Evolutionary conservation across 345 rosid genomes (phyloP), one percentile per base, ranked within the genome.

Genomic region (Pelargonium nanum): DNA sequence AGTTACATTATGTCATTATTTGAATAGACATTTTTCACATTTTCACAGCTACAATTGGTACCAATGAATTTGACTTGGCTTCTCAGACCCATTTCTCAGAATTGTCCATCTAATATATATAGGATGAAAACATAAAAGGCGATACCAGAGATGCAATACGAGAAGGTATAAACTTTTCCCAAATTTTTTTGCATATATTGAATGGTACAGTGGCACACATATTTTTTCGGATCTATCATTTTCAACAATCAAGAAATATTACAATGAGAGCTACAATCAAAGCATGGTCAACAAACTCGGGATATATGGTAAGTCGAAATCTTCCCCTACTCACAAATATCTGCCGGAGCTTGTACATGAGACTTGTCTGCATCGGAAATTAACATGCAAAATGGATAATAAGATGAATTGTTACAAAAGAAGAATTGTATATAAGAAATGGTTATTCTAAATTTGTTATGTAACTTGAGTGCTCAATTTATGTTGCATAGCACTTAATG

Each of bases 281-380:
- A 61, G 70, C 65, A 65, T 72, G 77, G 74, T 85, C 88, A 3
- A 67, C 26, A 4, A 71, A 65, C 58, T 80, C 82, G 0, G 96
- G 94, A 77, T 78, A 87, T 60, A 93, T 78, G 6, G 99, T 89
- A 53, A 87, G 22, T 55, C 94, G 83, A 78, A 83, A 87, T 70
- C 65, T 83, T 58, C 65, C 72, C 73, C 91, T 74, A 22, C 73
- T 64, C 45, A 70, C 93, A 58, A 69, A 84, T 30, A 92, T 81
- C 74, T 89, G 85, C 57, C 67, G 79, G 68, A 92, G 89, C 81
- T 92, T 87, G 81, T 89, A 73, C 96, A 93, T 89, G 34, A 93
- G 86, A 72, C 91, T 81, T 22, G 91, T 89, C 99, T 89, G 94
- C 86, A 74, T 65, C 67, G 64, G 61, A 56, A 56, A 59, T 2